These are phyloP conservation scores for Atkinsonella hypoxylon DNA, from an alignment of 2,329 filamentous ascomycete genomes.

Conservation along the genomic window DNA sequence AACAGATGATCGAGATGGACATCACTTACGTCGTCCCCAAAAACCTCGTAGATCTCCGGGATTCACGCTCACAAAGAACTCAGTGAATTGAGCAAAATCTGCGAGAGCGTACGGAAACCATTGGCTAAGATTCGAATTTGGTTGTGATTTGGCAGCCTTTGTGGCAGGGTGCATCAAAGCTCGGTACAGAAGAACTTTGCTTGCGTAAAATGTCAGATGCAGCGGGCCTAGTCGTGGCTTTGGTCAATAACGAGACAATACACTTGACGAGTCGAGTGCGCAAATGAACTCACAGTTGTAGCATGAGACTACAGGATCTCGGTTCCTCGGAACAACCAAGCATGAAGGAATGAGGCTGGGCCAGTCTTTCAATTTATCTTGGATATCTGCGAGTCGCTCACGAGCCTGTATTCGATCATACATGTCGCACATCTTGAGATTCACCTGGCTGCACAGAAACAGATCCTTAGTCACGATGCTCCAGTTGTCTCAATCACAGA, in stretches of 20 bases:
- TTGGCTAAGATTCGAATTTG: constrained; percentile 22
- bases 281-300: constrained; percentile 14
- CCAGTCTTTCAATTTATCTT: constrained; percentile 23
- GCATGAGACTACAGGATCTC: constrained; percentile 6
- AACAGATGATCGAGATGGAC: neutral
- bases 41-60: constrained; percentile 27
- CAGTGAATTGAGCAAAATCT: constrained; percentile 25
- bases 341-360: constrained; percentile 24
- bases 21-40: constrained; percentile 30
- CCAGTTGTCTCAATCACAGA: neutral
- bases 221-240: constrained; percentile 19
- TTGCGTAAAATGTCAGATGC: constrained; percentile 29
- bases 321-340: constrained; percentile 14
- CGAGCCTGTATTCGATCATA: constrained; percentile 10
- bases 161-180: constrained; percentile 34
- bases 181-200: constrained; percentile 28
- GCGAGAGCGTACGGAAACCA: constrained; percentile 23
- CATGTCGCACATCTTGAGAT: constrained; percentile 8
- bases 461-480: constrained; percentile 4
- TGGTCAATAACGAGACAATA: too few relatives aligned
- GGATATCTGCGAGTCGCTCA: constrained; percentile 15
- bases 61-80: constrained; percentile 25
- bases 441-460: constrained; percentile 14
- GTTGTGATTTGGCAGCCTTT: constrained; percentile 24
- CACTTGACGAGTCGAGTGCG: too few relatives aligned